Base-by-base conservation (phyloP, 225 moss, liverwort and hornwort genomes). In the Sphagnum tenellum region DNA sequence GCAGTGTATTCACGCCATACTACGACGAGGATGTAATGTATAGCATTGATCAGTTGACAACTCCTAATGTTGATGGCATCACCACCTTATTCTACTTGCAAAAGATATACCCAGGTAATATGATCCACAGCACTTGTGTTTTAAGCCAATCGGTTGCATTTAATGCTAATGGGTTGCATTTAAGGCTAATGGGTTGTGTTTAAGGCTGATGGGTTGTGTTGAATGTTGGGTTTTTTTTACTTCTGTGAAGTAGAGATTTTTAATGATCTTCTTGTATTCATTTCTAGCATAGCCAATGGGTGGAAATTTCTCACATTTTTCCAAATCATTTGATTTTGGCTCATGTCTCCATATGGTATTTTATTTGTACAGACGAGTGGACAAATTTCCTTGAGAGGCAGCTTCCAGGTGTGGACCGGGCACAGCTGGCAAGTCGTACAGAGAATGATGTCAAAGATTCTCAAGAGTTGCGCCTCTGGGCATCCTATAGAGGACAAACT, bases 401-500 rank as follows among this genome's bases (percentile, higher is more conserved):
- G 77, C 0, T 70, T 64, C 74, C 70, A 57, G 67, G 45, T 48
- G 70, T 64, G 56, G 67, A 85, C 12, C 69, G 74, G 58, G 67
- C 8, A 60, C 72, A 67, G 44, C 69, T 81, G 70, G 75, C 44
- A 57, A 8, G 7, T 45, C 66, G 64, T 46, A 2, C 61, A 69
- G 77, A 82, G 48, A 4, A 2, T 4, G 45, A 77, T 1, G 55
- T 73, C 47, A 7, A 56, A 49, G 75, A 76, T 64, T 48, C 63
- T 11, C 68, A 70, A 57, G 72, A 87, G 54, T 70, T 85, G 69
- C 79, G 88, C 45, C 68, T 85, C 10, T 85, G 88, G 88, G 88
- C 88, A 56, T 88, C 88, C 12, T 88, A 88, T 69, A 75, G 88
- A 60, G 88, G 88, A 53, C 88, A 88, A 64, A 88, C 88, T 62